These are phyloP conservation scores for Ogataea sp. DNA, from an alignment of 805 yeast species.

Conservation along the genomic window DNA sequence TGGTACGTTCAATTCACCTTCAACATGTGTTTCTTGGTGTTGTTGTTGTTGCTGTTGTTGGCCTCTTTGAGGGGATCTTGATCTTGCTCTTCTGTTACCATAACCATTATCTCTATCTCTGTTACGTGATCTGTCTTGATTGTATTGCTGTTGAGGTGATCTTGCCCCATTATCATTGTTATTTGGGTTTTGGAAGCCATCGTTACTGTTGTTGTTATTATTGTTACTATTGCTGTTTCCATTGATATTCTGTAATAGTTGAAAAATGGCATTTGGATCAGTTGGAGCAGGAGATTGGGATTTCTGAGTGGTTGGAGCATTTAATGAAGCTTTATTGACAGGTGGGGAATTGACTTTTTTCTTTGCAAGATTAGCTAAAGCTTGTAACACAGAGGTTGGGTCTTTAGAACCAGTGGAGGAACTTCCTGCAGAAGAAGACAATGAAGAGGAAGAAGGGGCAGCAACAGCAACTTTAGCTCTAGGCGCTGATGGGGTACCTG, in stretches of 20 bases:
- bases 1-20: conserved; percentile 59
- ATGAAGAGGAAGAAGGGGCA: conserved; percentile 3
- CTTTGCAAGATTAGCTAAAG: conserved; percentile 54
- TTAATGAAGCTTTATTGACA: conserved; percentile 4
- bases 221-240: conserved; percentile 8
- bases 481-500: conserved; percentile 50
- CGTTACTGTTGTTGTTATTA: conserved; percentile 12
- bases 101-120: conserved; percentile 17
- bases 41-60: too few species aligned
- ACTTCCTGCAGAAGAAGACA: conserved; percentile 8
- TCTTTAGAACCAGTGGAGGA: conserved; percentile 28
- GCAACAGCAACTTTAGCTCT: conserved; percentile 23
- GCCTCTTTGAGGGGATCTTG: conserved; percentile 33
- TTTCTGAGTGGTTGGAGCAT: conserved; percentile 27
- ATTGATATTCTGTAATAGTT: conserved; percentile 47
- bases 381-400: conserved; percentile 61
- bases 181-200: conserved; percentile 1
- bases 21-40: conserved; percentile 28
- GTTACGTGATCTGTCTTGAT: conserved; percentile 3
- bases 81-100: conserved; percentile 40
- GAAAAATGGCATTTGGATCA: conserved; percentile 37
- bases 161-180: background rate
- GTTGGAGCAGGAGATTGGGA: conserved; percentile 14
- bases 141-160: conserved; percentile 2
- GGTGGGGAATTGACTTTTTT: conserved; percentile 30